Percentiles rank a stretch among this genome's conserved stretches.
These are phyloP conservation scores for Huiozyma naganishii DNA, from an alignment of 805 yeast species.

Conservation along the genomic window DNA sequence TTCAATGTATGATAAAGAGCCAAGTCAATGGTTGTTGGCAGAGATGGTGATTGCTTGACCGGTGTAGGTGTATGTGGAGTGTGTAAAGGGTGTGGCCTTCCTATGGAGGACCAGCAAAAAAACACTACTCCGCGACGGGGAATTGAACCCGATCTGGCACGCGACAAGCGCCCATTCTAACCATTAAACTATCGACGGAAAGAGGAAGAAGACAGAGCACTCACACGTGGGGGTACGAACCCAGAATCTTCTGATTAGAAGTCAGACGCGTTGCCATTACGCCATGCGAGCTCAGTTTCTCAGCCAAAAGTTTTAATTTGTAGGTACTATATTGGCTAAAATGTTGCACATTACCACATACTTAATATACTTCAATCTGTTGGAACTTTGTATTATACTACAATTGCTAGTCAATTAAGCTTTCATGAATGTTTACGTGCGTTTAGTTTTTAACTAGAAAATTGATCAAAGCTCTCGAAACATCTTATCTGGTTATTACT, in stretches of 20 bases:
- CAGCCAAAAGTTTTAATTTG: too few relatives aligned
- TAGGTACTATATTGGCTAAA: too few relatives aligned
- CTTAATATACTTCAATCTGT: too few relatives aligned
- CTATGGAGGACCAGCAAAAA: neutral
- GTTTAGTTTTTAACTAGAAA: too few relatives aligned
- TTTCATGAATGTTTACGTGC: too few relatives aligned
- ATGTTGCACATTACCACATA: too few relatives aligned
- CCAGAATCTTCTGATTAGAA: constrained; percentile 46
- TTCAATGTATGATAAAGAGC: neutral
- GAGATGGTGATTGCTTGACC: neutral
- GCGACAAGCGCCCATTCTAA: neutral
- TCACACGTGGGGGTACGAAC: constrained; percentile 27
- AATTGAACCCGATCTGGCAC: neutral
- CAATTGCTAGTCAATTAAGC: too few relatives aligned
- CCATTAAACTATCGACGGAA: neutral
- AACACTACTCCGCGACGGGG: neutral
- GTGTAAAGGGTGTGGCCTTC: neutral
- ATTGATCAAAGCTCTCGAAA: too few relatives aligned
- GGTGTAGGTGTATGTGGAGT: neutral
- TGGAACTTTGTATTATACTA: too few relatives aligned
- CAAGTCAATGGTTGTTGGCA: neutral
- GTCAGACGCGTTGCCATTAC: constrained; percentile 50
- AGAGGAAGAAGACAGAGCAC: neutral
- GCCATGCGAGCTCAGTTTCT: constrained; percentile 37
- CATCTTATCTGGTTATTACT: too few relatives aligned